Percentiles rank a stretch among this genome's conserved stretches.
Evolutionary conservation across 2,329 filamentous ascomycete species (phyloP).

Genomic region (Pseudogymnoascus sp.): DNA sequence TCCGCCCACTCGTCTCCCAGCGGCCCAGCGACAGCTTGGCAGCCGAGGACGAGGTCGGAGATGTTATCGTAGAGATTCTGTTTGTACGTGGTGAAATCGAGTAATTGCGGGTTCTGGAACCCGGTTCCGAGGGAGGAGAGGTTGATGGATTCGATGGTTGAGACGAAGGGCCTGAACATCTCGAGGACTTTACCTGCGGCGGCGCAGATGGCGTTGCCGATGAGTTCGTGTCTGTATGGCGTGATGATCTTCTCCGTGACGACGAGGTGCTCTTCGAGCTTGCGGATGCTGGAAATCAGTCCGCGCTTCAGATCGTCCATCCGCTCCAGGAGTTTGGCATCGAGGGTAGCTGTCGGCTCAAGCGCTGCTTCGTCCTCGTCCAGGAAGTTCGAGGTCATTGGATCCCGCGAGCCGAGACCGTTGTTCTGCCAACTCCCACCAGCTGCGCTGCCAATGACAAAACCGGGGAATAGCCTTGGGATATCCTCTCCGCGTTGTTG

Average conservation of each 20-base stretch:
- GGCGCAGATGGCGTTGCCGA: constrained; percentile 74
- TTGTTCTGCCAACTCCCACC: constrained; percentile 86
- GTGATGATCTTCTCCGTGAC: constrained; percentile 76
- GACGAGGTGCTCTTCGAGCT: constrained; percentile 75
- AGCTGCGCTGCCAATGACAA: constrained; percentile 73
- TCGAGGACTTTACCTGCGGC: constrained; percentile 76
- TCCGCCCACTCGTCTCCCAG: constrained; percentile 94
- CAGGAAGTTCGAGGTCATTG: constrained; percentile 72
- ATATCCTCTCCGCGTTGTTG: constrained; percentile 92
- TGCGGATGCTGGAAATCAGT: constrained; percentile 76
- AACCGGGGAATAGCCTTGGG: constrained; percentile 84
- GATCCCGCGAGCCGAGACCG: constrained; percentile 54
- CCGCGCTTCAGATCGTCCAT: constrained; percentile 80
- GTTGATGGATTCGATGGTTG: constrained; percentile 85
- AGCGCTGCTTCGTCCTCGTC: constrained; percentile 67
- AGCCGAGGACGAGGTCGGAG: constrained; percentile 77
- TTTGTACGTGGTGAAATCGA: constrained; percentile 84
- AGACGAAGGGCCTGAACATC: constrained; percentile 81
- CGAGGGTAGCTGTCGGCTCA: constrained; percentile 67
- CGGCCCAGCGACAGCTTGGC: constrained; percentile 85
- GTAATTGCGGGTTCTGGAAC: constrained; percentile 74
- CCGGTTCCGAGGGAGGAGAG: constrained; percentile 68
- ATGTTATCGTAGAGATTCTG: constrained; percentile 91
- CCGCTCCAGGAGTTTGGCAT: constrained; percentile 68
- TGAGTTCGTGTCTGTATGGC: constrained; percentile 64